These are phyloP conservation scores for Cyclocybe cylindracea DNA, from an alignment of 768 basidiomycete genomes.

Conservation along the genomic window DNA sequence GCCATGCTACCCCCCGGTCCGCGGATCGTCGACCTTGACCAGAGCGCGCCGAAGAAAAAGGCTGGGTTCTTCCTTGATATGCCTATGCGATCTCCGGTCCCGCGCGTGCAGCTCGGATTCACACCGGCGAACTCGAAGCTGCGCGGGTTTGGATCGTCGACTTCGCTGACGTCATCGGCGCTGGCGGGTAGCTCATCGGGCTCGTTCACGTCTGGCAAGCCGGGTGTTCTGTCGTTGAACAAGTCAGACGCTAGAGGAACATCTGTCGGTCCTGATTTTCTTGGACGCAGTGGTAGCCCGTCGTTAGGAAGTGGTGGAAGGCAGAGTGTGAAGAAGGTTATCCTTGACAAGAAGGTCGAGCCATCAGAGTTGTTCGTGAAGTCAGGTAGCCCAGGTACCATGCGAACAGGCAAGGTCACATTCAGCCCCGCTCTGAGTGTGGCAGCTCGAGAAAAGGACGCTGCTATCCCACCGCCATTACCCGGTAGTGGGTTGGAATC, in stretches of 20 bases:
- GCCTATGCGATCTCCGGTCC: constrained; percentile 70
- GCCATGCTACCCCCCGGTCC: constrained; percentile 74
- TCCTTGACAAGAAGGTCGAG: constrained; percentile 83
- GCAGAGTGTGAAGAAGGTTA: constrained; percentile 91
- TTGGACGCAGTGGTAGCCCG: constrained; percentile 60
- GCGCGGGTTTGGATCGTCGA: constrained; percentile 65
- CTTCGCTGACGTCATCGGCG: constrained; percentile 39
- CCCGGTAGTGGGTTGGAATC: constrained; percentile 29
- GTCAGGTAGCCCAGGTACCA: constrained; percentile 44
- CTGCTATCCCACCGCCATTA: constrained; percentile 36
- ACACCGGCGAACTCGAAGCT: constrained; percentile 68
- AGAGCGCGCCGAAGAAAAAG: constrained; percentile 70
- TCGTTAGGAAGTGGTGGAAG: constrained; percentile 68
- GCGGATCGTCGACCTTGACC: constrained; percentile 60
- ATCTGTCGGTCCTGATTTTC: constrained; percentile 56
- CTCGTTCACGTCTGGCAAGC: constrained; percentile 56
- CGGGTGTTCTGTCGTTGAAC: constrained; percentile 54
- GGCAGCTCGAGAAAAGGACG: constrained; percentile 75
- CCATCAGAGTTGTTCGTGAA: constrained; percentile 67
- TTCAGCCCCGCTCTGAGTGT: constrained; percentile 78
- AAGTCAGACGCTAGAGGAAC: constrained; percentile 47
- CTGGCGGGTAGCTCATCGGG: constrained; percentile 36
- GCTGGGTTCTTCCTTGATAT: constrained; percentile 75
- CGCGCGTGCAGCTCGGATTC: constrained; percentile 65
- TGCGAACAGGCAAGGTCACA: constrained; percentile 54